Percentiles rank a stretch among this genome's conserved stretches.
Conservation (phyloP, 805 yeast species). For the Huiozyma naganishii region DNA sequence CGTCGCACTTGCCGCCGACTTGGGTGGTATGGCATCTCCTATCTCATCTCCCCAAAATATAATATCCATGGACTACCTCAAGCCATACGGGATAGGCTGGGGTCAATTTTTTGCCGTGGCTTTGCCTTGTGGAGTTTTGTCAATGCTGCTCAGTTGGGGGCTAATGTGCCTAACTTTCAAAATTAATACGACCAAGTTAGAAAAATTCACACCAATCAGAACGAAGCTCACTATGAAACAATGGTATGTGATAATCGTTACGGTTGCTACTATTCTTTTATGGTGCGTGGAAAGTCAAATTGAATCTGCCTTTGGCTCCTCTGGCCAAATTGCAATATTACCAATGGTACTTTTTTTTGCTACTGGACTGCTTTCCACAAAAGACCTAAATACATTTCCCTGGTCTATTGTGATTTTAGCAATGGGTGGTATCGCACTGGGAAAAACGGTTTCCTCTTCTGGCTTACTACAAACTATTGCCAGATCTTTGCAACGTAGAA, state of each 20-base stretch:
- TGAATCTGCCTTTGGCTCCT: constrained; percentile 69
- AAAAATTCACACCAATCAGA: constrained; percentile 38
- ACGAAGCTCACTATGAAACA: constrained; percentile 65
- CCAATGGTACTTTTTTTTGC: constrained; percentile 86
- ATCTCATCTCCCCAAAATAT: constrained; percentile 95
- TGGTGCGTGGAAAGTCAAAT: constrained; percentile 85
- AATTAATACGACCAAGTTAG: constrained; percentile 36
- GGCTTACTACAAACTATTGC: constrained; percentile 81
- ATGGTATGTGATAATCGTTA: constrained; percentile 60
- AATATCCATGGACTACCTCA: constrained; percentile 75
- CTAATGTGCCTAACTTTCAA: constrained; percentile 49
- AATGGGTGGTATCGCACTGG: constrained; percentile 94
- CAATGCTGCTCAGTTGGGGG: constrained; percentile 59
- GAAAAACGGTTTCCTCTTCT: constrained; percentile 87
- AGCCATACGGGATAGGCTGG: constrained; percentile 61
- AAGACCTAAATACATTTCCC: constrained; percentile 86
- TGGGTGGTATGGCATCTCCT: constrained; percentile 96
- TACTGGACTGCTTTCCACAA: constrained; percentile 69
- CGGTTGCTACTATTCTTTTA: constrained; percentile 60
- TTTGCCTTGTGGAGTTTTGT: constrained; percentile 61
- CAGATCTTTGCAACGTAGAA: constrained; percentile 46
- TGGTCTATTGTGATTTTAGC: constrained; percentile 95
- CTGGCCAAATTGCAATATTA: constrained; percentile 82
- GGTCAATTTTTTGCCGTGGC: constrained; percentile 87
- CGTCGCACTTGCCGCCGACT: constrained; percentile 81